Evolutionary conservation across 1,139 yeast genomes (phyloP), one percentile per base, ranked within the genome.

Genomic region (Zygoascus sp.): DNA sequence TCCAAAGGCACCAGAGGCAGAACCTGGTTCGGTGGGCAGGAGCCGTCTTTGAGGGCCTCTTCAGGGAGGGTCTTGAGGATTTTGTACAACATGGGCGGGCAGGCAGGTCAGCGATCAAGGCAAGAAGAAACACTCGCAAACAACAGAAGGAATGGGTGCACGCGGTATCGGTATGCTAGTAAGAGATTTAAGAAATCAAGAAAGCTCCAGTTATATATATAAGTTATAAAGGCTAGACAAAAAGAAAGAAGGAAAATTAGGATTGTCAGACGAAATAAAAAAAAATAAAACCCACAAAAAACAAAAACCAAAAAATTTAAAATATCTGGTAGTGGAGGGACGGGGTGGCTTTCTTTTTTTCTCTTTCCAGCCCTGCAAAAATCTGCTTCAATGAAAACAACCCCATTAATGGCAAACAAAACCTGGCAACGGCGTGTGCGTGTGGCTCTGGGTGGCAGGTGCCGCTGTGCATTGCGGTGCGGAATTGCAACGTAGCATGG

Each of bases 1-100:
- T 62, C 65, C 36, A 61, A 42, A 11, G 60, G 58, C 13, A 58
- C 50, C 38, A 53, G 44, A 11, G 65, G 65, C 13, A 62, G 52
- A 16, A 55, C 54, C 2, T 58, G 49, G 15, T 53, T 48, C 8
- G 55, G 47, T 20, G 53, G 44, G 5, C 55, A 53, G 6, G 56
- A 44, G 32, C 59, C 58, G 42, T 55, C 58, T 39, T 57, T 54
- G 25, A 38, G 44, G 16, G 62, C 62, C 46, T 60, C 64, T 15
- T 47, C 42, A 17, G 65, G 64, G 32, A 59, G 48, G n/a, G 48
- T 41, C 13, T 51, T 52, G 32, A 58, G 52, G 28, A 62, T 61
- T 46, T 62, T 62, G 54, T 56, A 62, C 32, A 60, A 48, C 59
- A 60, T 58, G 37, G 34, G 37, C 16, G 19, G 17, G 16, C 15